Percentiles rank a stretch among this genome's conserved stretches.
phyloP scores from a whole-genome alignment of 768 basidiomycete genomes.

The Termitomyces sp. region DNA sequence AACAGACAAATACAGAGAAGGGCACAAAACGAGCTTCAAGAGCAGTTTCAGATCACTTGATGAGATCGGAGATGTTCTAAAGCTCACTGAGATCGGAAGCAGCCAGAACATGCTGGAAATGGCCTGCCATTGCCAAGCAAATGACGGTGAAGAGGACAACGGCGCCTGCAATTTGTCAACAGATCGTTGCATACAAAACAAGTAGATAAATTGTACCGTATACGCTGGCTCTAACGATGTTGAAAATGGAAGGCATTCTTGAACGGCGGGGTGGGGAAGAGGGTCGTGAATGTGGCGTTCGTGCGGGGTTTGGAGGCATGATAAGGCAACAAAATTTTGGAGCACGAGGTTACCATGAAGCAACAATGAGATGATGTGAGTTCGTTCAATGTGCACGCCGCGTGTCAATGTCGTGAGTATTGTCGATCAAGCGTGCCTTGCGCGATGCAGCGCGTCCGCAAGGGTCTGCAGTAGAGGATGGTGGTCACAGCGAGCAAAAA shows the following conservation, averaged over 20 bases:
- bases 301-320: constrained; percentile 31
- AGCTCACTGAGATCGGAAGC: constrained; percentile 75
- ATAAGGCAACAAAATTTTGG: constrained; percentile 33
- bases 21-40: constrained; percentile 77
- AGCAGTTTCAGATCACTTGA: background rate
- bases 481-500: background rate
- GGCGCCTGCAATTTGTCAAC: constrained; percentile 35
- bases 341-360: constrained; percentile 45
- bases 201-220: constrained; percentile 45
- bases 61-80: constrained; percentile 4
- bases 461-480: background rate
- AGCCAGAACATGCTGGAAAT: constrained; percentile 66
- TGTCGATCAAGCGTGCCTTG: constrained; percentile 1
- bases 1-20: constrained; percentile 77
- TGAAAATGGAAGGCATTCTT: constrained; percentile 69
- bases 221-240: constrained; percentile 57
- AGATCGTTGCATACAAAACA: background rate
- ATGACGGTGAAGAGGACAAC: constrained; percentile 73
- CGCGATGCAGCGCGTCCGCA: background rate
- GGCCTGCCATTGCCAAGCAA: constrained; percentile 73
- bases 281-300: constrained; percentile 12
- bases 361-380: constrained; percentile 10
- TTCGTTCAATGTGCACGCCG: constrained; percentile 3
- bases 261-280: constrained; percentile 24
- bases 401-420: constrained; percentile 11